A percentile compares a stretch with the other conserved stretches of the same genome.
Evolutionary conservation across 352 stramenopile genomes (phyloP).

Genomic region (Phytophthora litchii): DNA sequence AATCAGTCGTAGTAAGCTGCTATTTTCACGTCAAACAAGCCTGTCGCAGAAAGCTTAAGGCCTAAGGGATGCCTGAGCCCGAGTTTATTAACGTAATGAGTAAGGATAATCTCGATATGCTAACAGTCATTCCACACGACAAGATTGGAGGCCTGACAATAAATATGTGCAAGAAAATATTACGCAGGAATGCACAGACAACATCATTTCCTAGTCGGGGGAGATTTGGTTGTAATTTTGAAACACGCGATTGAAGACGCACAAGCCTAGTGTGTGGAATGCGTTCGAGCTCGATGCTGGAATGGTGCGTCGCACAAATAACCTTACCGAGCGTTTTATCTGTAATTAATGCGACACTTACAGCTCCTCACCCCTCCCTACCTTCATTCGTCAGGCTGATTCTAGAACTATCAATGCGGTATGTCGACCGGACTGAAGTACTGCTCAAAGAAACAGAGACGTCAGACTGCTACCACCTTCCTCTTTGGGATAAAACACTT

Average conservation of each 20-base stretch:
- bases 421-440: background rate
- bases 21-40: background rate
- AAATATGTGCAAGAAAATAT: background rate
- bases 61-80: background rate
- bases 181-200: background rate
- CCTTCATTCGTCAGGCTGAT: background rate
- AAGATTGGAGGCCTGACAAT: background rate
- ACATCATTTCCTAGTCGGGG: background rate
- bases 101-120: background rate
- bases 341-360: background rate
- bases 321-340: background rate
- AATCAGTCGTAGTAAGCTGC: background rate
- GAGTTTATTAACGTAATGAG: background rate
- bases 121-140: background rate
- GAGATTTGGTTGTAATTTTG: too few relatives aligned
- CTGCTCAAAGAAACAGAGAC: background rate
- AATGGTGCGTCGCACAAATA: background rate
- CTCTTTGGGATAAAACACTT: too few relatives aligned
- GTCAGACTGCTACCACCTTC: background rate
- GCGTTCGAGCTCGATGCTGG: too few relatives aligned
- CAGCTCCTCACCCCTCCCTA: background rate
- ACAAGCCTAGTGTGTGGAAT: too few relatives aligned
- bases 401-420: background rate
- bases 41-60: background rate
- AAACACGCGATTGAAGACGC: too few relatives aligned